phyloP scores from a whole-genome alignment of 805 yeast species.

The Tanozyma kutaoensis region DNA sequence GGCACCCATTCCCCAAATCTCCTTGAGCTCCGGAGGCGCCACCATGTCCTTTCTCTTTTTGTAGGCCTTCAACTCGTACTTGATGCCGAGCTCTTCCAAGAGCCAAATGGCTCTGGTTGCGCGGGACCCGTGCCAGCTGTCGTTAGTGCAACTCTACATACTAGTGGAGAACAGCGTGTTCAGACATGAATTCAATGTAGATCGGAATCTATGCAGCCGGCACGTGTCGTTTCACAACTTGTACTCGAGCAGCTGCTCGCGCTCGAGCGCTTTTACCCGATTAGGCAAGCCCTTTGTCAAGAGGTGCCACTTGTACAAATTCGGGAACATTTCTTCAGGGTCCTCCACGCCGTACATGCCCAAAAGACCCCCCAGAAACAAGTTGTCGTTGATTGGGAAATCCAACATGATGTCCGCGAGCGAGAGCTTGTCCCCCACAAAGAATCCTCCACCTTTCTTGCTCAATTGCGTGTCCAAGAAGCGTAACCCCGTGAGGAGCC shows the following conservation, averaged over 20 bases:
- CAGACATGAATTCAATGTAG: background rate
- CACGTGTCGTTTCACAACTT: background rate
- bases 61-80: background rate
- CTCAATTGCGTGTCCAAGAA: constrained; percentile 17
- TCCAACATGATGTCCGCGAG: constrained; percentile 25
- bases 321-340: too few species aligned
- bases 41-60: background rate
- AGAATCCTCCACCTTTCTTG: constrained; percentile 18
- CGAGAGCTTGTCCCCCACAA: constrained; percentile 22
- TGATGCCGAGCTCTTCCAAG: background rate
- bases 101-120: background rate
- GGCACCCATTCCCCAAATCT: background rate
- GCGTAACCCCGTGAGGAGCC: constrained; percentile 10
- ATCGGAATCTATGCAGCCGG: background rate
- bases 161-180: background rate
- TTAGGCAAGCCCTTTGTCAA: too few species aligned
- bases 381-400: constrained; percentile 15
- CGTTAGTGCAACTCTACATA: background rate
- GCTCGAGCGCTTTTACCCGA: background rate
- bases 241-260: background rate
- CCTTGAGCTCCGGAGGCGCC: background rate
- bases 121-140: background rate
- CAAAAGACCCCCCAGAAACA: too few species aligned
- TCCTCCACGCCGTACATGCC: too few species aligned
- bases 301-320: constrained; percentile 1